These are phyloP conservation scores for Populus euphratica DNA, from an alignment of 345 rosid genomes.

Conservation along the genomic window DNA sequence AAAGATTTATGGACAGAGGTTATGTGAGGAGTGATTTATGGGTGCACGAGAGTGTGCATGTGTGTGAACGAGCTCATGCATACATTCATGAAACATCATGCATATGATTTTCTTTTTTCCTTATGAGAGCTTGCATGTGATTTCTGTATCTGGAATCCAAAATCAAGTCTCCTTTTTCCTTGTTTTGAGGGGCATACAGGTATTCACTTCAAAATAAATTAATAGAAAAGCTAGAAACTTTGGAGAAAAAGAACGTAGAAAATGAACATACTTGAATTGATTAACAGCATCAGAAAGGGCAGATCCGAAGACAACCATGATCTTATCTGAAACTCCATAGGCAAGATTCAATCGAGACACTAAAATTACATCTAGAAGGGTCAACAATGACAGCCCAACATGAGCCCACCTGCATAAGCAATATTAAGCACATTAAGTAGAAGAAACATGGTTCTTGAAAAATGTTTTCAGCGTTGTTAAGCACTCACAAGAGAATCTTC, in stretches of 20 bases:
- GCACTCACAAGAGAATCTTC: conserved; percentile 69
- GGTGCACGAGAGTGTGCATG: neutral
- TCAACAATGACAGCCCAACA: conserved; percentile 55
- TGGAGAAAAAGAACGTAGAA: conserved; percentile 8
- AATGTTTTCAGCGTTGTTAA: neutral
- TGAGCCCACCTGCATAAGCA: conserved; percentile 71
- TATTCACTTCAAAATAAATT: neutral
- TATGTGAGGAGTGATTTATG: neutral
- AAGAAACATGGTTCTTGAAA: neutral
- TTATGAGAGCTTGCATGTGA: neutral
- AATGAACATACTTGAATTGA: conserved; percentile 73
- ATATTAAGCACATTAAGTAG: conserved; percentile 1
- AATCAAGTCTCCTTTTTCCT: neutral
- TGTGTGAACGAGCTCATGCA: neutral
- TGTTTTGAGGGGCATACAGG: neutral
- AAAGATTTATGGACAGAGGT: neutral
- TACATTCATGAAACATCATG: neutral
- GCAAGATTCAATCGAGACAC: conserved; percentile 56
- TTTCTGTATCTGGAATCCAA: neutral
- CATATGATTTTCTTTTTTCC: neutral
- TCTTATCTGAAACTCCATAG: conserved; percentile 75
- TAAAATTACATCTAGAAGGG: conserved; percentile 62
- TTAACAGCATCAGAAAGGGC: conserved; percentile 86
- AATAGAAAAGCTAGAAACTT: conserved; percentile 1
- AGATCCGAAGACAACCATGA: conserved; percentile 83